phyloP scores from a whole-genome alignment of 2,329 filamentous ascomycete genomes.

The Colletotrichum tofieldiae region DNA sequence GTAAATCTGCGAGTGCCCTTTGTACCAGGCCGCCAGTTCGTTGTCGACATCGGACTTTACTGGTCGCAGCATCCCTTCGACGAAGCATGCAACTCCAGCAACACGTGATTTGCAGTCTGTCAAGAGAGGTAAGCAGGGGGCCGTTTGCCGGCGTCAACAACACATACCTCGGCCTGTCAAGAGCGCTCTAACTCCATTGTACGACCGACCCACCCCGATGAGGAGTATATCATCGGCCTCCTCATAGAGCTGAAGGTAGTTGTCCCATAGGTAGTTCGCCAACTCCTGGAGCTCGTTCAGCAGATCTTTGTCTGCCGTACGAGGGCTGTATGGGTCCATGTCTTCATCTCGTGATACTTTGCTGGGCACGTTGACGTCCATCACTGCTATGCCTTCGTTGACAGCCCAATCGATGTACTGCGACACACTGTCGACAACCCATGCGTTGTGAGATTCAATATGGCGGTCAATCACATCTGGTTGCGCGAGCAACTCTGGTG shows the following conservation, averaged over 20 bases:
- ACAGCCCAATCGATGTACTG: slow-evolving; percentile 89
- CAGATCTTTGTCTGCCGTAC: slow-evolving; percentile 62
- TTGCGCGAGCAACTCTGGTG: slow-evolving; percentile 80
- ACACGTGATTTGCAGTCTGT: slow-evolving; percentile 77
- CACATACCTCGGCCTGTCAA: slow-evolving; percentile 81
- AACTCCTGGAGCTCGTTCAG: slow-evolving; percentile 79
- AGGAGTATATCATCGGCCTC: slow-evolving; percentile 83
- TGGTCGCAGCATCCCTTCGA: slow-evolving; percentile 82
- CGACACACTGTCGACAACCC: slow-evolving; percentile 86
- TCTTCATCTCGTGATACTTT: slow-evolving; percentile 77
- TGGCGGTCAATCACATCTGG: slow-evolving; percentile 79
- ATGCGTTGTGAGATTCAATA: slow-evolving; percentile 87
- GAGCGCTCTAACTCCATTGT: slow-evolving; percentile 85
- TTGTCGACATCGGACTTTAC: slow-evolving; percentile 85
- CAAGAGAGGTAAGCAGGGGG: slow-evolving; percentile 3
- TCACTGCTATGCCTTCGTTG: slow-evolving; percentile 83
- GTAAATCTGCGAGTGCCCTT: slow-evolving; percentile 83
- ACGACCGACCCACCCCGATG: slow-evolving; percentile 91
- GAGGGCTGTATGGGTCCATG: slow-evolving; percentile 63
- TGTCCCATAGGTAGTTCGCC: slow-evolving; percentile 94
- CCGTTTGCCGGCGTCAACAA: neutral
- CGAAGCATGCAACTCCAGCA: slow-evolving; percentile 84
- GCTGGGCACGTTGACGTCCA: slow-evolving; percentile 92
- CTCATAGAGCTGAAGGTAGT: slow-evolving; percentile 88
- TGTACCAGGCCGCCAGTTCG: slow-evolving; percentile 86